Conservation (phyloP, 2,329 filamentous ascomycete genomes). For the Coleophoma cylindrospora region DNA sequence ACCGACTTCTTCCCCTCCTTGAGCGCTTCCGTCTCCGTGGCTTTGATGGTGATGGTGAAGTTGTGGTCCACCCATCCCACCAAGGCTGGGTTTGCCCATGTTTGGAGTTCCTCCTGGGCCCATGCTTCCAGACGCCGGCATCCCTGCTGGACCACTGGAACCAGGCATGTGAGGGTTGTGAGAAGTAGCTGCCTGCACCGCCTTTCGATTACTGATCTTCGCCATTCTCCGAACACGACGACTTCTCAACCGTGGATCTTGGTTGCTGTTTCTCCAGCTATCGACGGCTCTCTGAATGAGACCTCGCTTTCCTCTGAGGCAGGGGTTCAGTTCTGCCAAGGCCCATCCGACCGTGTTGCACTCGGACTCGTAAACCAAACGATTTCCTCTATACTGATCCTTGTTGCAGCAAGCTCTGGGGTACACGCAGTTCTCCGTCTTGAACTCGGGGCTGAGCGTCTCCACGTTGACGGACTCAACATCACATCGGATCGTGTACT, state of each 20-base stretch:
- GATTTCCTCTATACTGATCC: conserved; percentile 94
- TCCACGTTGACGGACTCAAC: conserved; percentile 96
- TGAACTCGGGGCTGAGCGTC: conserved; percentile 80
- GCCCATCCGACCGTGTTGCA: conserved; percentile 99
- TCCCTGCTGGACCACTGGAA: conserved; percentile 58
- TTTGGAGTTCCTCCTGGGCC: conserved; percentile 43
- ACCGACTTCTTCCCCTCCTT: conserved; percentile 81
- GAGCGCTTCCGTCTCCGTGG: conserved; percentile 61
- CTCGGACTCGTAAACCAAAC: conserved; percentile 93
- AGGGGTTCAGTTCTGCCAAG: conserved; percentile 85
- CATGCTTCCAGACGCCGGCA: conserved; percentile 61
- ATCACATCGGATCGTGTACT: conserved; percentile 97
- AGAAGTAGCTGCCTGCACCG: conserved; percentile 49
- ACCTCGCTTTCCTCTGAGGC: conserved; percentile 86
- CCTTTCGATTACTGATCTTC: conserved; percentile 87
- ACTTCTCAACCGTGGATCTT: conserved; percentile 86
- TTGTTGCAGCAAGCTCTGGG: conserved; percentile 91
- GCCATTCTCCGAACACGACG: conserved; percentile 90
- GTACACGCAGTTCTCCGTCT: conserved; percentile 97
- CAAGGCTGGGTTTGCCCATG: conserved; percentile 63
- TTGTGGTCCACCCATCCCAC: conserved; percentile 59
- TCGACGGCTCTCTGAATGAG: conserved; percentile 96
- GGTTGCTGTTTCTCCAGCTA: conserved; percentile 98
- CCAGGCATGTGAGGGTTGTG: conserved; percentile 60
- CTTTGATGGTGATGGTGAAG: conserved; percentile 72